Evolutionary conservation across 2,329 filamentous ascomycete species (phyloP).

Genomic region (Boeremia lycopersici): DNA sequence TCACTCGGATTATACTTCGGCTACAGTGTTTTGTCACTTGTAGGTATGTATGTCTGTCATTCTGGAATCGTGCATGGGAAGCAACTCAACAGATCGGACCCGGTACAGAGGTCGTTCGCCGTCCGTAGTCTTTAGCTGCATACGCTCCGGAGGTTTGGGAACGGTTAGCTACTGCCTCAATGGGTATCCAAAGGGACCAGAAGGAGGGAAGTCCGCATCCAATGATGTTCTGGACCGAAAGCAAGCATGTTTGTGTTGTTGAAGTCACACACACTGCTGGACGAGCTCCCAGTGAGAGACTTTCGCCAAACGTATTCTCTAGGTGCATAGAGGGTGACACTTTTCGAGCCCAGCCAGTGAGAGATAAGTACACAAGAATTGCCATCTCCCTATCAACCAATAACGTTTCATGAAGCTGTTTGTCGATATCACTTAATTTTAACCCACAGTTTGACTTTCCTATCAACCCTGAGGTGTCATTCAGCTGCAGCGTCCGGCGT

Average conservation of each 20-base stretch:
- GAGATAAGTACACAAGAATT: not conserved
- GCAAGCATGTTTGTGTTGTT: not conserved
- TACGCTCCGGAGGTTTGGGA: slow-evolving; percentile 2
- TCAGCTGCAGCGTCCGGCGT: too few relatives aligned
- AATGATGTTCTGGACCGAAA: not conserved
- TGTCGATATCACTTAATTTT: not conserved
- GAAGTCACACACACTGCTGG: slow-evolving; percentile 1
- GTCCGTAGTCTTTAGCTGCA: slow-evolving; percentile 14
- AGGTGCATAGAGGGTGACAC: slow-evolving; percentile 1
- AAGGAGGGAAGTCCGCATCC: not conserved
- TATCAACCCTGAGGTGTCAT: too few relatives aligned
- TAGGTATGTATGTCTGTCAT: not conserved
- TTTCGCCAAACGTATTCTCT: slow-evolving; percentile 2
- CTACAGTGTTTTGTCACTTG: not conserved
- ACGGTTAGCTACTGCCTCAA: not conserved
- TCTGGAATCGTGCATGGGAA: not conserved
- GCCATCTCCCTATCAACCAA: not conserved
- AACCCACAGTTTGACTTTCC: not conserved
- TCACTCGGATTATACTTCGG: not conserved
- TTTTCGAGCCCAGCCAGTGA: not conserved
- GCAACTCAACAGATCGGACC: slow-evolving; percentile 10
- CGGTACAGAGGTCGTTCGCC: slow-evolving; percentile 7
- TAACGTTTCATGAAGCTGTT: not conserved
- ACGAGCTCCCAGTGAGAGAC: not conserved
- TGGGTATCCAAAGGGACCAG: not conserved